A percentile compares a stretch with the other conserved stretches of the same genome.
Evolutionary conservation across 768 basidiomycete species (phyloP).

Genomic region (Amanita exitialis): DNA sequence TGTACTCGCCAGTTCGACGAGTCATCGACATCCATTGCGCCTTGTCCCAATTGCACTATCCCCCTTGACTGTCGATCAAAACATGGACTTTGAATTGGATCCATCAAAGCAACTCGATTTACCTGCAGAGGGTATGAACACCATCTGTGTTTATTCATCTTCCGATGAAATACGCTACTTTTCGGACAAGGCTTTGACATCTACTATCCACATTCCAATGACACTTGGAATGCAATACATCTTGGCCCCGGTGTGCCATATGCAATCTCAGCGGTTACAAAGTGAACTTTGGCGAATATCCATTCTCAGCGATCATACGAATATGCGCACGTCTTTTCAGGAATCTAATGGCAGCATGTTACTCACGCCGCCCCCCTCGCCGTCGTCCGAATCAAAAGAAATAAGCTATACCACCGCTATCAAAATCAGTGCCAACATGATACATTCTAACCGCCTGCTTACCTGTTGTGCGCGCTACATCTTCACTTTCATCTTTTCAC

Average conservation of each 20-base stretch:
- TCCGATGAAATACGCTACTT: not conserved
- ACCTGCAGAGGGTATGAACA: not conserved
- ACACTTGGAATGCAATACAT: slow-evolving; percentile 3
- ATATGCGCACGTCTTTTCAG: slow-evolving; percentile 8
- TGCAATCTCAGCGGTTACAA: not conserved
- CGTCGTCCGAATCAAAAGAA: slow-evolving; percentile 11
- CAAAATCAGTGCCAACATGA: not conserved
- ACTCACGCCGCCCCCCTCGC: slow-evolving; percentile 29
- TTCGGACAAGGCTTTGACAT: not conserved
- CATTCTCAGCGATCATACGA: slow-evolving; percentile 21
- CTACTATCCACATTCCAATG: not conserved
- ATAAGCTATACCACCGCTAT: not conserved
- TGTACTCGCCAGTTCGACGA: not conserved
- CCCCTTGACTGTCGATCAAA: not conserved
- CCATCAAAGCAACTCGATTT: not conserved
- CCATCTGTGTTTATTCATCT: not conserved
- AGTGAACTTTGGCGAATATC: slow-evolving; percentile 20
- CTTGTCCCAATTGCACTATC: not conserved
- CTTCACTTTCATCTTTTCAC: not conserved
- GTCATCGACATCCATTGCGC: not conserved
- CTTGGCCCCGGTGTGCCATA: not conserved
- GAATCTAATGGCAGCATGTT: slow-evolving; percentile 11
- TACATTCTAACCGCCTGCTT: not conserved
- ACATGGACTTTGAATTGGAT: not conserved
- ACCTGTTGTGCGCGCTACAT: slow-evolving; percentile 7